Evolutionary conservation across 352 stramenopile species (phyloP), one percentile per base, ranked within the genome.

Genomic region (Pythium angustatum): DNA sequence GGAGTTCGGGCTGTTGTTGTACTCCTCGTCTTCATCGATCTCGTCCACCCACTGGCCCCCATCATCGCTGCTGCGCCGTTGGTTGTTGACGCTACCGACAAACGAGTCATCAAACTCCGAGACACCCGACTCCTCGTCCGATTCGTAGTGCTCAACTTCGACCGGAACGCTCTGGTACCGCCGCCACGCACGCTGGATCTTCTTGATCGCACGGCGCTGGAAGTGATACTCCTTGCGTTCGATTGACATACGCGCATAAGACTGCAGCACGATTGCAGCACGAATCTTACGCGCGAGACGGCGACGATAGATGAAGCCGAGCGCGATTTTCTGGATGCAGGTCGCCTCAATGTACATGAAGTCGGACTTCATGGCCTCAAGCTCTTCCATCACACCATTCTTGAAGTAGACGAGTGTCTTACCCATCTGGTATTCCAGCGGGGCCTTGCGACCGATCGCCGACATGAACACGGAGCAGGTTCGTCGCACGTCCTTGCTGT

Each of bases 321-420:
- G 66, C 17, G 64, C 85, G 34, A 94, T 74, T 58, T 88, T 88
- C 72, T 96, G 85, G 50, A 94, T 90, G 33, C 81, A 87, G n/a
- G 85, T 92, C 14, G 85, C 85, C 72, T 96, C 85, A 66, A 92
- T 80, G 68, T 96, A 96, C 78, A 94, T 92, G 40, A 96, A 96
- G 64, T 96, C 87, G 12, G 85, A 94, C 74, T 96, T 96, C 85
- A 96, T 94, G 19, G 85, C 87, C 73, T 99, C 96, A 17, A 98
- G 80, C 64, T 91, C 82, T 73, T 99, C 96, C 74, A 98, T 90
- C 28, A 97, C 93, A 52, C 95, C 95, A 50, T 94, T 92, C 75
- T 96, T 96, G 76, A 98, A 98, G 81, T 98, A 99, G 21, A 98
- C 86, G 19, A 96, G 83, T n/a, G 90, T 98, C 68, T 98, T 98